These are phyloP conservation scores for Salicornia ramosissima DNA, from an alignment of 148 eudicot species.

Conservation along the genomic window DNA sequence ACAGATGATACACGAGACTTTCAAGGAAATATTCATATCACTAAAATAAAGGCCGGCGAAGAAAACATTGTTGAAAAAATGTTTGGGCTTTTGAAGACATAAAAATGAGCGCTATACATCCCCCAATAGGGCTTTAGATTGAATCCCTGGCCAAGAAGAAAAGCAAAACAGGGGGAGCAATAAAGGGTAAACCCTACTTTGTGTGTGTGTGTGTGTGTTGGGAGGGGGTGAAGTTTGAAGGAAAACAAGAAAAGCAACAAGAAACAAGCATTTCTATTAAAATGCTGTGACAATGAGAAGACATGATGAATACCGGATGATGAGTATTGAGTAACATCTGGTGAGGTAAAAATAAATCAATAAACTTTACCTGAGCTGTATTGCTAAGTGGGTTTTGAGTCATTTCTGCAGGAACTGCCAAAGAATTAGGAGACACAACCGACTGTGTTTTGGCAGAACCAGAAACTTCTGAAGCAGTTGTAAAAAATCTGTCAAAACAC, in stretches of 20 bases:
- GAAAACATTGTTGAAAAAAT: too few relatives aligned
- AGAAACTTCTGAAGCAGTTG: constrained; percentile 31
- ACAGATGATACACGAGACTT: neutral
- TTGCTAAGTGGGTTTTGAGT: constrained; percentile 37
- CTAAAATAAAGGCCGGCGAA: too few relatives aligned
- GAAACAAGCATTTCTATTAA: neutral
- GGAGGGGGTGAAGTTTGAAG: too few relatives aligned
- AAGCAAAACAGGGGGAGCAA: too few relatives aligned
- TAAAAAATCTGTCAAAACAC: too few relatives aligned
- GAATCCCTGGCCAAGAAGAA: too few relatives aligned
- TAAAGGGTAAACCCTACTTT: too few relatives aligned
- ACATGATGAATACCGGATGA: neutral
- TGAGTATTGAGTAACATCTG: neutral
- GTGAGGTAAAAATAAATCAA: neutral
- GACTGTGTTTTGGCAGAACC: constrained; percentile 27
- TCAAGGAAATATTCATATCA: neutral
- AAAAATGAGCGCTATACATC: too few relatives aligned
- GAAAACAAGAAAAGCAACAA: too few relatives aligned
- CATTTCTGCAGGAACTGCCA: constrained; percentile 32
- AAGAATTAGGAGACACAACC: constrained; percentile 27
- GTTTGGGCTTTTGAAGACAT: too few relatives aligned
- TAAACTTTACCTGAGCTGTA: constrained; percentile 50
- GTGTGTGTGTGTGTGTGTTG: too few relatives aligned
- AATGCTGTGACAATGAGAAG: neutral
- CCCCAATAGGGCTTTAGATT: too few relatives aligned